Evolutionary conservation across 1,284 basidiomycete species (phyloP), one percentile per base, ranked within the genome.

Genomic region (Coniferiporia weirii): DNA sequence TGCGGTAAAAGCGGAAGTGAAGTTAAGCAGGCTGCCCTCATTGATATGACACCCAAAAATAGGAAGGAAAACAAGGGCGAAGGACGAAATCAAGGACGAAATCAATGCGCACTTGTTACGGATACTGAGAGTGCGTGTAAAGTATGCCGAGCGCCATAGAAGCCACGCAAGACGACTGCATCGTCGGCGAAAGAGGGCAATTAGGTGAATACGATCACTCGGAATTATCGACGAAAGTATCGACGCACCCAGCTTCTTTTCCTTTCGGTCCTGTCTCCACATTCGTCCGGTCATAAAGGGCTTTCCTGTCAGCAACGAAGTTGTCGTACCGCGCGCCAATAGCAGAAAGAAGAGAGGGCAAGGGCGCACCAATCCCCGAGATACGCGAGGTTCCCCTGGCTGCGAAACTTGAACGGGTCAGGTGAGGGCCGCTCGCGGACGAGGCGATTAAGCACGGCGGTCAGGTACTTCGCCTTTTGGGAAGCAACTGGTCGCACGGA

Each of bases 91-190:
- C n/a, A n/a, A n/a, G n/a, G n/a, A n/a, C n/a, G n/a, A n/a, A 43
- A 40, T 27, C 17, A 22, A 52, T 34, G 73, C 75, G 61, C 63
- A 84, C 82, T 87, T 88, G 71, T 94, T 95, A 68, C 89, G 75
- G 69, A 82, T 69, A 65, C 86, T 88, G 63, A 95, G 75, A 1
- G 88, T 87, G 79, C 85, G 84, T 4, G 87, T 89, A 67, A 89
- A 87, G 71, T 93, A 91, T 1, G 90, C 89, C 22, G 84, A 85
- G 59, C 89, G 76, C 90, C 90, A 91, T 44, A 90, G 73, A 27
- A 91, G 73, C 86, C 87, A 92, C n/a, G 89, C 89, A 43, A 87
- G 60, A 63, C 82, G 75, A 63, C 68, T 61, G 61, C 54, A 8
- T 59, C 54, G n/a, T 64, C 62, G 9, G 9, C 12, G 38, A 40